Evolutionary conservation across 306 rosid genomes (phyloP).

Genomic region (Quercus suber): DNA sequence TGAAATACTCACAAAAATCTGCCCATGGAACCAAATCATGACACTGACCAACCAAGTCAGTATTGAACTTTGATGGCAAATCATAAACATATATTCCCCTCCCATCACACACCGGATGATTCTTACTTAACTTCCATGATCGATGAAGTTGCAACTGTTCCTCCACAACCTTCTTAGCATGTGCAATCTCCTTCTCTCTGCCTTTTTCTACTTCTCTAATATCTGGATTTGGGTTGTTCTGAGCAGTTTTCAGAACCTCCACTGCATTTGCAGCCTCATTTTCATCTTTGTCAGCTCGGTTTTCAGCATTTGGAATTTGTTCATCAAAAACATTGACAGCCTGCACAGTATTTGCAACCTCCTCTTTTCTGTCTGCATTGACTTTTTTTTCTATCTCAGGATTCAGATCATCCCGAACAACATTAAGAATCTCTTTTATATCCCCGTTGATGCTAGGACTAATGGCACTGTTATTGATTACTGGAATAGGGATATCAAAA

Average conservation of each 20-base stretch:
- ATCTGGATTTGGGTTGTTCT: constrained; percentile 16
- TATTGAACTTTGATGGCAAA: constrained; percentile 69
- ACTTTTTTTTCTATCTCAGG: neutral
- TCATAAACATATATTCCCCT: constrained; percentile 65
- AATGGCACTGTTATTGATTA: constrained; percentile 10
- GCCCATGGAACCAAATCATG: constrained; percentile 62
- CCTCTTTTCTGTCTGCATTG: neutral
- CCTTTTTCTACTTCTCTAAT: constrained; percentile 13
- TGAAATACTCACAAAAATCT: constrained; percentile 51
- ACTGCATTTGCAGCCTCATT: neutral
- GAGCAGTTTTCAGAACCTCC: neutral
- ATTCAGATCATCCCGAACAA: neutral
- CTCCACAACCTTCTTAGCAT: constrained; percentile 46
- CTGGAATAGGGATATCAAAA: constrained; percentile 40
- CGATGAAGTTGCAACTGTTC: constrained; percentile 53
- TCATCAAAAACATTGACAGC: neutral
- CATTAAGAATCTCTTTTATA: neutral
- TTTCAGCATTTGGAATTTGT: neutral
- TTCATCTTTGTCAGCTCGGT: neutral
- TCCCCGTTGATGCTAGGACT: neutral
- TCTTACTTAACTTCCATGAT: constrained; percentile 50
- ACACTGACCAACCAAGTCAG: constrained; percentile 69
- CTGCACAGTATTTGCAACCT: neutral
- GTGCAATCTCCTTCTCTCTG: constrained; percentile 33
- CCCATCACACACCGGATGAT: constrained; percentile 39